Base-by-base conservation (phyloP, 2,329 filamentous ascomycete genomes). In the Phoma sp. region DNA sequence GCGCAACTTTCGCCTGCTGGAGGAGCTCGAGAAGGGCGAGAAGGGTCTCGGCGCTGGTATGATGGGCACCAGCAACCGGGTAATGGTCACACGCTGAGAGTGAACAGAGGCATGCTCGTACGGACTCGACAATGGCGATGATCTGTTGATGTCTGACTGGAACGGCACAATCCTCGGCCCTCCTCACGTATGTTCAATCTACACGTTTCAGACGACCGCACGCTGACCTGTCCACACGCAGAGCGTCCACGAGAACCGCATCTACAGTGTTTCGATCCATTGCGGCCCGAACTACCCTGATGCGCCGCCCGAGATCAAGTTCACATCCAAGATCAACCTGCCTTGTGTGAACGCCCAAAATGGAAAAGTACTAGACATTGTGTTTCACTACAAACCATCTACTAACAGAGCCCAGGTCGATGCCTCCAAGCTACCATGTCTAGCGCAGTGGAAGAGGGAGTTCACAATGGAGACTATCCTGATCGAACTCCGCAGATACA, bases 11-110 rank as follows among this genome's bases (percentile, higher is more conserved):
- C 89, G 93, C 73, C 86, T 99, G 64, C 84, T 99, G 52, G 95
- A 97, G 77, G 95, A 99, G 86, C 84, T 99, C 17, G 95, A 99
- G 82, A 98, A 98, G 82, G 95, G 95, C 72, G 95, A 99, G 82
- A 99, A 99, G 79, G 95, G 95, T 58, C 84, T 95, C 60, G 93
- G 95, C 72, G 92, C 93, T 76, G 91, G 92, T 91, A 78, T 51
- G 71, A 30, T 20, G 30, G 39, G 47, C 36, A 28, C 21, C 42
- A 21, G 5, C 11, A 43, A 21, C n/a, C 11, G 14, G 21, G 23
- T 34, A 26, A 6, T 43, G 51, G 55, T 42, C 51, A 40, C 51
- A 46, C 29, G 51, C 56, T 61, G 48, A 53, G 37, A 54, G 47
- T 49, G 36, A 18, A 46, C 51, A 95, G 95, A 98, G 81, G 93